A percentile compares a stretch with the other conserved stretches of the same genome.
These are phyloP conservation scores for Gossypium anomalum DNA, from an alignment of 345 rosid genomes.

Conservation along the genomic window DNA sequence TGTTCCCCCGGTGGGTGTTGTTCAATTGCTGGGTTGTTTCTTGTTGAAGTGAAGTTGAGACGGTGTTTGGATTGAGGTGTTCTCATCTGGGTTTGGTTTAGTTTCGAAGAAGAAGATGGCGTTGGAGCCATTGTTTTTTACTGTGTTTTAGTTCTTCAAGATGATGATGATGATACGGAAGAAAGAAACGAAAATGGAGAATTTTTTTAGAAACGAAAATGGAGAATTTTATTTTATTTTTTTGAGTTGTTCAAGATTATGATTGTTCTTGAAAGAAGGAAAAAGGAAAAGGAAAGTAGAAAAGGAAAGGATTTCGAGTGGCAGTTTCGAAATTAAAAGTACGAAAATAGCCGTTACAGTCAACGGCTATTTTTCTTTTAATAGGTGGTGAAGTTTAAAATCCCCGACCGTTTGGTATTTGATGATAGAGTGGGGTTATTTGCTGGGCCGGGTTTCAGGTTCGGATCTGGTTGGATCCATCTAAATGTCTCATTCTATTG, in stretches of 20 bases:
- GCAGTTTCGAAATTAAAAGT: not conserved
- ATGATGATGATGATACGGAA: not conserved
- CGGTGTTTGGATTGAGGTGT: conserved; percentile 84
- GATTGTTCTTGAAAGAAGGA: not conserved
- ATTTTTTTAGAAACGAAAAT: not conserved
- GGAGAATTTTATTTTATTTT: not conserved
- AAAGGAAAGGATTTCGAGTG: not conserved
- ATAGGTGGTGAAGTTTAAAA: too few relatives aligned
- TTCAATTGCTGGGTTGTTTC: conserved; percentile 32
- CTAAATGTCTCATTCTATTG: too few relatives aligned
- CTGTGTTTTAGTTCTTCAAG: not conserved
- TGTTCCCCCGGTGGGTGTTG: conserved; percentile 55
- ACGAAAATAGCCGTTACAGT: not conserved
- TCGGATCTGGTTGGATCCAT: too few relatives aligned
- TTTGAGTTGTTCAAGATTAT: not conserved
- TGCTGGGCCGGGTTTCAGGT: too few relatives aligned
- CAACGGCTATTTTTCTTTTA: not conserved
- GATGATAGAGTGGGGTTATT: too few relatives aligned
- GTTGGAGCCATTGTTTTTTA: conserved; percentile 65
- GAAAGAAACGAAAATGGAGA: not conserved
- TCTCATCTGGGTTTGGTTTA: conserved; percentile 38
- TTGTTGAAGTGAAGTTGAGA: conserved; percentile 43
- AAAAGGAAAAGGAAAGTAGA: not conserved
- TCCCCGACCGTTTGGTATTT: too few relatives aligned
- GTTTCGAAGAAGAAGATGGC: conserved; percentile 48